Evolutionary conservation across 108 stramenopile species (phyloP), one percentile per base, ranked within the genome.

Genomic region (Parietichytrium sp.): DNA sequence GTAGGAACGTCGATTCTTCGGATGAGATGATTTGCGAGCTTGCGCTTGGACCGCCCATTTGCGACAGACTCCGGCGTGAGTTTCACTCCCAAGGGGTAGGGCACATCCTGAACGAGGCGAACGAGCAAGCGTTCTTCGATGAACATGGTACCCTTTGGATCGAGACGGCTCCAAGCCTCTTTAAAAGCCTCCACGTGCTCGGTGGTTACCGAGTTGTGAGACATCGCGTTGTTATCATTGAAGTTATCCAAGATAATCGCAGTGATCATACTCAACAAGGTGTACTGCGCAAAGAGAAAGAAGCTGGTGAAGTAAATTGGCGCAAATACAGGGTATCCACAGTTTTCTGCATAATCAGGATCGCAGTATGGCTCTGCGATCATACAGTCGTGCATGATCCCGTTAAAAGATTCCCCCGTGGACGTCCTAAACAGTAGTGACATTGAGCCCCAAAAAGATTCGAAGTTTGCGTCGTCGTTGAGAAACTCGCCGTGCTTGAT

Each of bases 341-440:
- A 80, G 42, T 51, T 51, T 36, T 3, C 27, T 8, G 6, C 16
- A n/a, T 55, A 31, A 36, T 55, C 54, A 16, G 10, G 13, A 8
- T 33, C 36, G 4, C 30, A 29, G 52, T 31, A 27, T 23, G 31
- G 52, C 15, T 52, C 52, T 30, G 47, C 30, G 49, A 78, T 61
- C 48, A 48, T 48, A 20, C 82, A 36, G 42, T 79, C 78, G 81
- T 86, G 81, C 86, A 86, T 86, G 45, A 86, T 51, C 26, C 51
- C 54, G 50, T 86, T 84, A 80, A 80, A 86, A 13, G 42, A 33
- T 83, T 86, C 86, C 26, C 86, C 86, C 23, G 86, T 86, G 78
- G 31, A 15, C 47, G 48, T 36, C 29, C 86, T 54, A n/a, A 86
- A 79, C 23, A 86, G 81, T 2, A 52, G 52, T 30, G 77, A 31